Evolutionary conservation across 2,329 filamentous ascomycete genomes (phyloP).

Genomic region (Capronia americana): DNA sequence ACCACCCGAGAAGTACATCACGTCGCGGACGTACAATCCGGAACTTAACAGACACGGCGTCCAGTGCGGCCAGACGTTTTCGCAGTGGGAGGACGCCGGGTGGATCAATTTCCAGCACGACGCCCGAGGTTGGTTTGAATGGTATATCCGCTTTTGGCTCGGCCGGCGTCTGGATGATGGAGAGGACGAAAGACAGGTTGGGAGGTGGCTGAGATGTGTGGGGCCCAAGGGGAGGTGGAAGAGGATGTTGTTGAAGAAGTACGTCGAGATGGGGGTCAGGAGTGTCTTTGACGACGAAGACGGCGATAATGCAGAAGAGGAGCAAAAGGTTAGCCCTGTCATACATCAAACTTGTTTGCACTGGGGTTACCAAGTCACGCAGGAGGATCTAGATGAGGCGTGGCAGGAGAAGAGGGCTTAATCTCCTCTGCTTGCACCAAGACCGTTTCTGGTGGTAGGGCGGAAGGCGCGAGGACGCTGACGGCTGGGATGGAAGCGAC

Average conservation of each 20-base stretch:
- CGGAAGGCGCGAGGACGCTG: not conserved
- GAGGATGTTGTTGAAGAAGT: slow-evolving; percentile 59
- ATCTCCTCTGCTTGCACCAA: not conserved
- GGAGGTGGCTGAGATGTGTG: slow-evolving; percentile 60
- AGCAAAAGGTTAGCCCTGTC: slow-evolving; percentile 56
- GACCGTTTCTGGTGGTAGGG: not conserved
- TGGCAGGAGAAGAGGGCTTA: slow-evolving; percentile 44
- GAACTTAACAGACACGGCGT: slow-evolving; percentile 62
- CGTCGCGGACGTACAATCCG: slow-evolving; percentile 51
- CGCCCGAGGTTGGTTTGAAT: slow-evolving; percentile 64
- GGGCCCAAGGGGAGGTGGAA: slow-evolving; percentile 59
- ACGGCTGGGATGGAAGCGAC: not conserved
- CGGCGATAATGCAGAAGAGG: slow-evolving; percentile 24
- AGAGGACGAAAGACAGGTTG: slow-evolving; percentile 60
- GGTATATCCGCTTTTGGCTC: slow-evolving; percentile 61
- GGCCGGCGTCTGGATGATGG: slow-evolving; percentile 60
- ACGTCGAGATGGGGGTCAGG: slow-evolving; percentile 54
- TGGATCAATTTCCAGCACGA: slow-evolving; percentile 63
- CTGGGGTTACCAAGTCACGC: slow-evolving; percentile 61
- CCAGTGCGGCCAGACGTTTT: slow-evolving; percentile 60
- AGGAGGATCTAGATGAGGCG: slow-evolving; percentile 57
- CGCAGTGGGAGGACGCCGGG: slow-evolving; percentile 62
- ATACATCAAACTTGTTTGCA: slow-evolving; percentile 65
- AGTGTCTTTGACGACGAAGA: slow-evolving; percentile 53
- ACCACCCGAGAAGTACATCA: slow-evolving; percentile 48